Evolutionary conservation across 1,139 yeast genomes (phyloP).

Genomic region (Blastobotrys persicus): DNA sequence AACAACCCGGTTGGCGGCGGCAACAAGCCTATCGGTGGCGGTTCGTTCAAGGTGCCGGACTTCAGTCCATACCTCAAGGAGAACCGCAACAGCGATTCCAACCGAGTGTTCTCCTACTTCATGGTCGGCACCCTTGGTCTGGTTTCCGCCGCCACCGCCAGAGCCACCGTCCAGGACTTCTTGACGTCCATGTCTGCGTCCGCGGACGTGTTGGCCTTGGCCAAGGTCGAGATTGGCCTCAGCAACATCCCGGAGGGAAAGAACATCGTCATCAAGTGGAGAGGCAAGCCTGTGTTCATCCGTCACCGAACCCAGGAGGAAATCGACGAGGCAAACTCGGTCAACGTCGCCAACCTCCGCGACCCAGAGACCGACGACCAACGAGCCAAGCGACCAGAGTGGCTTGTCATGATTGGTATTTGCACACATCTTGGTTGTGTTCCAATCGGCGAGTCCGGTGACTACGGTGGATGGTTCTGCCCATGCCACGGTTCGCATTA

Average conservation of each 20-base stretch:
- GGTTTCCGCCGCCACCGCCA: conserved; percentile 93
- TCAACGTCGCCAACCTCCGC: conserved; percentile 73
- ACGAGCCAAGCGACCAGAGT: conserved; percentile 95
- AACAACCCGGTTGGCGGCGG: conserved; percentile 35
- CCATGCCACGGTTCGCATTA: conserved; percentile 99
- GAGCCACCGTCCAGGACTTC: conserved; percentile 96
- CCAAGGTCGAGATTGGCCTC: conserved; percentile 96
- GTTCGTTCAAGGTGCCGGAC: conserved; percentile 92
- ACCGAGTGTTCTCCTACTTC: conserved; percentile 89
- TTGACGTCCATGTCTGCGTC: conserved; percentile 94
- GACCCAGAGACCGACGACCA: conserved; percentile 93
- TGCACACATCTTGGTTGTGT: conserved; percentile 99
- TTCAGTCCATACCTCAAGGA: conserved; percentile 78
- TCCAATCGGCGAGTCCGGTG: conserved; percentile 99
- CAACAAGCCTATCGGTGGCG: conserved; percentile 43
- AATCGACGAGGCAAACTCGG: conserved; percentile 88
- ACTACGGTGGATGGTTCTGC: conserved; percentile 99
- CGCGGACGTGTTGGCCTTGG: conserved; percentile 98
- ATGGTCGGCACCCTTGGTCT: conserved; percentile 98
- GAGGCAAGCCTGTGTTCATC: conserved; percentile 98
- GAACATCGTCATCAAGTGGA: conserved; percentile 98
- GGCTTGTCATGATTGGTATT: conserved; percentile 99
- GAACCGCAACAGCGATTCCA: conserved; percentile 61
- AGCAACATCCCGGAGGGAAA: conserved; percentile 96
- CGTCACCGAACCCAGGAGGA: conserved; percentile 97